Percentiles rank a stretch among this genome's conserved stretches.
These are phyloP conservation scores for Elymus sibiricus DNA, from an alignment of 176 grass and related monocot genomes.

Conservation along the genomic window DNA sequence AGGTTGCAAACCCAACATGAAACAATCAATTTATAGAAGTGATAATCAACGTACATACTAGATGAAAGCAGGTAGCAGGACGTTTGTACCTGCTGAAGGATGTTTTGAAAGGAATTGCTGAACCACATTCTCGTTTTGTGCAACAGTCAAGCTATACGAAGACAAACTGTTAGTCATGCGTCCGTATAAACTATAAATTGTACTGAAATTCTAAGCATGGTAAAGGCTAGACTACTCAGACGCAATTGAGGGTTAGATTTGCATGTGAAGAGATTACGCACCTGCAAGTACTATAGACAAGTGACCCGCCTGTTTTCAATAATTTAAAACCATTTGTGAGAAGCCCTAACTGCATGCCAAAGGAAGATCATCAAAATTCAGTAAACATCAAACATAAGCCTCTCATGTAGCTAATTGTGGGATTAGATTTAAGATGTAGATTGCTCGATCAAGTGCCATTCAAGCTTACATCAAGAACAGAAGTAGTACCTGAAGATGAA, in stretches of 20 bases:
- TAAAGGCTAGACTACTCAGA: not conserved
- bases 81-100: conserved; percentile 67
- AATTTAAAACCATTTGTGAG: conserved; percentile 90
- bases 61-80: not conserved
- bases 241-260: not conserved
- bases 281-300: conserved; percentile 96
- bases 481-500: conserved; percentile 75
- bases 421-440: conserved; percentile 8
- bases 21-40: not conserved
- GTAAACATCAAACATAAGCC: not conserved
- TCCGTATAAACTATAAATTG: not conserved
- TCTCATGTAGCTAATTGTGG: not conserved
- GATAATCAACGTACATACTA: not conserved
- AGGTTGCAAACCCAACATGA: not conserved
- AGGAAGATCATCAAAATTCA: conserved; percentile 21
- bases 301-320: conserved; percentile 75
- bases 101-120: conserved; percentile 65
- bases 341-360: conserved; percentile 54
- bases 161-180: conserved; percentile 1
- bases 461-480: conserved; percentile 19
- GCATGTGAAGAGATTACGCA: conserved; percentile 42
- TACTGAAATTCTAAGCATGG: not conserved
- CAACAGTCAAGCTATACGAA: conserved; percentile 73
- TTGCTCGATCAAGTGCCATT: not conserved
- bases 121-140: conserved; percentile 93